Percentiles rank a stretch among this genome's conserved stretches.
Evolutionary conservation across 2,329 filamentous ascomycete genomes (phyloP).

Genomic region (Orbilia oligospora): DNA sequence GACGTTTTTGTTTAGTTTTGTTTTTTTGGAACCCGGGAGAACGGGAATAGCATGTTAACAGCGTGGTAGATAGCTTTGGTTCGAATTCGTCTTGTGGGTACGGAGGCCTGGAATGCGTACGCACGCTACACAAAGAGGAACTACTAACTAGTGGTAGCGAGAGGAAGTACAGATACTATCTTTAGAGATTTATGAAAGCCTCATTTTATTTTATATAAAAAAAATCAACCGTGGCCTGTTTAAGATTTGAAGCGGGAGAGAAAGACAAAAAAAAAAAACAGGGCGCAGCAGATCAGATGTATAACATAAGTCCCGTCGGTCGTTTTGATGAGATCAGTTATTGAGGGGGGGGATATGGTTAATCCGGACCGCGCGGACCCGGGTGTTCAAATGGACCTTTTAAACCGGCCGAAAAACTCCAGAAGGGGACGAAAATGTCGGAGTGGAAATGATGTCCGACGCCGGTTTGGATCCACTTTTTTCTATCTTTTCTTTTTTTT

Average conservation of each 20-base stretch:
- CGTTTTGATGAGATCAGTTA: too few species aligned
- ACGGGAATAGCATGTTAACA: slow-evolving; percentile 1
- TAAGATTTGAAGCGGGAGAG: not conserved
- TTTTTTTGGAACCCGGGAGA: not conserved
- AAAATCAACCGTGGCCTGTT: slow-evolving; percentile 6
- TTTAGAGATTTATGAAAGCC: not conserved
- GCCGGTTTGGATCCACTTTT: slow-evolving; percentile 18
- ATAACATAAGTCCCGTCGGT: too few species aligned
- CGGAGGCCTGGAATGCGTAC: too few species aligned
- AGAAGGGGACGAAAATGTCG: slow-evolving; percentile 9
- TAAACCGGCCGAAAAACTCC: slow-evolving; percentile 27
- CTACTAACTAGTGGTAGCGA: too few species aligned
- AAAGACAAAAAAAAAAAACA: not conserved
- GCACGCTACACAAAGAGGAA: too few species aligned
- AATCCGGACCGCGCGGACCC: slow-evolving; percentile 40
- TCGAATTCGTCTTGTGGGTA: too few species aligned
- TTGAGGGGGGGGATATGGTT: not conserved
- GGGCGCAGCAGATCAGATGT: too few species aligned
- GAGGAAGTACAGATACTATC: not conserved
- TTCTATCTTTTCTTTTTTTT: not conserved
- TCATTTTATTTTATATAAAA: not conserved
- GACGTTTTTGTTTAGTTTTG: not conserved
- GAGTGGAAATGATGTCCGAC: slow-evolving; percentile 25
- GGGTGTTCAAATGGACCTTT: not conserved
- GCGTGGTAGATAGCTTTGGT: slow-evolving; percentile 1